Evolutionary conservation across 495 filamentous ascomycete species (phyloP).

Genomic region (Penicillium ucsense): DNA sequence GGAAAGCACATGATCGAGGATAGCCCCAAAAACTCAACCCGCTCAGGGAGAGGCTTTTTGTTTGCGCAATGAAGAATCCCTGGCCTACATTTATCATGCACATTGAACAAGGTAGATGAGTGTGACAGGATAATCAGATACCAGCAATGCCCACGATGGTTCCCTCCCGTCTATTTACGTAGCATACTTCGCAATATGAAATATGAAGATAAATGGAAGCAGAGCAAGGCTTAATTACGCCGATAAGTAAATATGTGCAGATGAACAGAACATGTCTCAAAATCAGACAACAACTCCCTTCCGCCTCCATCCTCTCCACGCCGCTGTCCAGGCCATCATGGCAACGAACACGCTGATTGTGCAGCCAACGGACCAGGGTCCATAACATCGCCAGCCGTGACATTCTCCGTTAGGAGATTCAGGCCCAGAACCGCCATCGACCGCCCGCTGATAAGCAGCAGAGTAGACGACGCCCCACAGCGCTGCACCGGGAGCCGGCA

Average conservation of each 20-base stretch:
- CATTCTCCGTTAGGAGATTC: conserved; percentile 29
- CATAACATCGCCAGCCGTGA: conserved; percentile 73
- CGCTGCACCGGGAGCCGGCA: conserved; percentile 75
- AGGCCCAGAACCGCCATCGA: conserved; percentile 21
- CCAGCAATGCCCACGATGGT: no score
- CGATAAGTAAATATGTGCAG: neutral
- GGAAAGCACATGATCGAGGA: neutral
- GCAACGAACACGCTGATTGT: conserved; percentile 67
- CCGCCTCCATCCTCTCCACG: conserved; percentile 80
- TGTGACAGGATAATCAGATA: no score
- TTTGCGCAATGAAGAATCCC: no score
- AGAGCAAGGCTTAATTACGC: neutral
- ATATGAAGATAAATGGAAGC: neutral
- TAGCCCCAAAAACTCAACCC: neutral
- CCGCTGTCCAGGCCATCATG: conserved; percentile 58
- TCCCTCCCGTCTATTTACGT: no score
- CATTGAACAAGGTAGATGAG: no score
- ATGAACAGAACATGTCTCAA: neutral
- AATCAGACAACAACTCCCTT: conserved; percentile 67
- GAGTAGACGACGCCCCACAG: conserved; percentile 82
- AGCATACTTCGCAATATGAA: no score
- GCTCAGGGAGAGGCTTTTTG: no score
- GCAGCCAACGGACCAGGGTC: conserved; percentile 70
- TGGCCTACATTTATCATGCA: no score
- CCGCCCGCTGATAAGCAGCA: conserved; percentile 62